Percentiles rank a stretch among this genome's conserved stretches.
Evolutionary conservation across 108 stramenopile genomes (phyloP).

Genomic region (Nannochloropsis granulata): DNA sequence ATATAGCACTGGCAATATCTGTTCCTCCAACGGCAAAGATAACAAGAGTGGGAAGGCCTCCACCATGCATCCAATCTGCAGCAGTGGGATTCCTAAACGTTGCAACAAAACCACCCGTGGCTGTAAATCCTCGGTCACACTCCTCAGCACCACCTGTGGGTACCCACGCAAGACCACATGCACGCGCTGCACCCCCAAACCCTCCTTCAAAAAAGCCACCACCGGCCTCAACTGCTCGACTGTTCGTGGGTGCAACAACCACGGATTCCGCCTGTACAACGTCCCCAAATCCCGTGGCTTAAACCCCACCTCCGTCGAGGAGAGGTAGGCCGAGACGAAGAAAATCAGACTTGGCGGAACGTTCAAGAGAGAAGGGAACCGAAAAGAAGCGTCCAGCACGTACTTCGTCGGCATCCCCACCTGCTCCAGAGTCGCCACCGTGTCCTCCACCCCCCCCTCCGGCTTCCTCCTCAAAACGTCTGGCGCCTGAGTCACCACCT

Average conservation of each 20-base stretch:
- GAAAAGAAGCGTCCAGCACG: not conserved
- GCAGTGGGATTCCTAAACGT: not conserved
- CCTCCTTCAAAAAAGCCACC: not conserved
- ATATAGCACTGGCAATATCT: not conserved
- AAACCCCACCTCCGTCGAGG: not conserved
- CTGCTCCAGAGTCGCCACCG: not conserved
- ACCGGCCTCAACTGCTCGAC: not conserved
- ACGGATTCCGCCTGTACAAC: not conserved
- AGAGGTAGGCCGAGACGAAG: not conserved
- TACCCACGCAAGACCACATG: not conserved
- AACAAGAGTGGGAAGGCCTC: not conserved
- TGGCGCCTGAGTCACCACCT: not conserved
- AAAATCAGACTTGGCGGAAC: not conserved
- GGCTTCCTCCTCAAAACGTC: not conserved
- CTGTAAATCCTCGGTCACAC: not conserved
- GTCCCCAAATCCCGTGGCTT: not conserved
- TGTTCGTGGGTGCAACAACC: not conserved
- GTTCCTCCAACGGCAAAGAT: not conserved
- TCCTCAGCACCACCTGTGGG: not conserved
- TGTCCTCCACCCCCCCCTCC: not conserved
- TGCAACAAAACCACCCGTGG: not conserved
- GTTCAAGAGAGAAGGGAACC: not conserved
- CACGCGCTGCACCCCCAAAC: not conserved
- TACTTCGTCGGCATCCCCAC: not conserved
- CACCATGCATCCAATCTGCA: not conserved